phyloP scores from a whole-genome alignment of 2,329 filamentous ascomycete species.

The Hypoxylon sp. region DNA sequence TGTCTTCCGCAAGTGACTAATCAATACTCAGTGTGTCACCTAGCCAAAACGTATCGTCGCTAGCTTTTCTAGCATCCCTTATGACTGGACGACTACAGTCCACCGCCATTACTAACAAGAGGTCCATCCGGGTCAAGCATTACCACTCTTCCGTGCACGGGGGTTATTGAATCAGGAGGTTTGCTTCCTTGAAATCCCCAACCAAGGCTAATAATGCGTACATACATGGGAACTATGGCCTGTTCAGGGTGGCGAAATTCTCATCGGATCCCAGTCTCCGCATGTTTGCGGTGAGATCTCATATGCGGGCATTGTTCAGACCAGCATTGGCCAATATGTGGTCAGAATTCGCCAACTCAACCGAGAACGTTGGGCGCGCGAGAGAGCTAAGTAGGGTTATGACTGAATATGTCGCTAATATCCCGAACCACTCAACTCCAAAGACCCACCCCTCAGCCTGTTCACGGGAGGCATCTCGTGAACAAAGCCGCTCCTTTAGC shows the following conservation, averaged over 20 bases:
- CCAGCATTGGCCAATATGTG: background rate
- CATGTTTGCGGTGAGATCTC: conserved; percentile 8
- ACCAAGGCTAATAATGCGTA: background rate
- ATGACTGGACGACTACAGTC: conserved; percentile 3
- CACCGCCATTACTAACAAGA: background rate
- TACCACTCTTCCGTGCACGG: background rate
- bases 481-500: background rate
- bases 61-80: background rate
- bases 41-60: conserved; percentile 3
- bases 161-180: conserved; percentile 1
- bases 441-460: background rate
- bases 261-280: background rate
- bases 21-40: conserved; percentile 9
- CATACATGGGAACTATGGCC: background rate
- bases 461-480: background rate
- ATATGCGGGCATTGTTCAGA: conserved; percentile 2
- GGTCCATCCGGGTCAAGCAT: background rate
- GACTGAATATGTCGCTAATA: conserved; percentile 6
- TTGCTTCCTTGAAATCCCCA: background rate
- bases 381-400: conserved; percentile 4
- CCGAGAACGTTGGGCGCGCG: background rate
- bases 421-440: conserved; percentile 4
- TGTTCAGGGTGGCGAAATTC: background rate
- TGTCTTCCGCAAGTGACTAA: conserved; percentile 5
- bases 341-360: conserved; percentile 11